Evolutionary conservation across 495 filamentous ascomycete species (phyloP).

Genomic region (Podospora comata): DNA sequence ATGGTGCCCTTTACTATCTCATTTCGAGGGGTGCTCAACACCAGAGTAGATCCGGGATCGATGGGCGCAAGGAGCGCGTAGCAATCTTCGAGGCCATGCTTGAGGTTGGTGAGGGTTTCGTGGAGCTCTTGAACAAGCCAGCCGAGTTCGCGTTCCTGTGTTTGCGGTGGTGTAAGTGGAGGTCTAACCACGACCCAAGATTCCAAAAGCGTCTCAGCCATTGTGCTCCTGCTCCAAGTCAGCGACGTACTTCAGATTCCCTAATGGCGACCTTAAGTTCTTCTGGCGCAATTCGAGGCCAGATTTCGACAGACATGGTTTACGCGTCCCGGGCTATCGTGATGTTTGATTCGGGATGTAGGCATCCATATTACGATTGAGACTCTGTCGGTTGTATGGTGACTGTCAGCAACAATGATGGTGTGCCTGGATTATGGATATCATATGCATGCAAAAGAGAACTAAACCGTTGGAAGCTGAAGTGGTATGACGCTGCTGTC

Average conservation of each 20-base stretch:
- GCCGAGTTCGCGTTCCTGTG: conserved; percentile 71
- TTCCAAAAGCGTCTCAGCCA: conserved; percentile 17
- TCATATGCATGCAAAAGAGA: not conserved
- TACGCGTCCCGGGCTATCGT: conserved; percentile 19
- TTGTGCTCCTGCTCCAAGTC: no score
- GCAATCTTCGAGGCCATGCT: conserved; percentile 86
- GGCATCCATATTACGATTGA: conserved; percentile 36
- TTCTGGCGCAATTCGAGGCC: conserved; percentile 65
- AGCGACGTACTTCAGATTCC: conserved; percentile 56
- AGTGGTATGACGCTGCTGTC: conserved; percentile 7
- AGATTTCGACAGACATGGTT: conserved; percentile 72
- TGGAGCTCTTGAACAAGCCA: conserved; percentile 83
- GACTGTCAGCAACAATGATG: not conserved
- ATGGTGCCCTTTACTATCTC: conserved; percentile 90
- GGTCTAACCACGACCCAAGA: conserved; percentile 38
- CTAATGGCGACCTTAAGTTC: conserved; percentile 65
- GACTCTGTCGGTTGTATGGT: not conserved
- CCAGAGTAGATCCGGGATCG: conserved; percentile 81
- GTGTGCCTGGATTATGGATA: conserved; percentile 3
- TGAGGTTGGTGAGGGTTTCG: conserved; percentile 70
- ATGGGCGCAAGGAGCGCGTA: conserved; percentile 74
- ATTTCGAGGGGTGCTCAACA: conserved; percentile 78
- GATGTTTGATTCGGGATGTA: conserved; percentile 19
- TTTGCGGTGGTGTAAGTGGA: conserved; percentile 14
- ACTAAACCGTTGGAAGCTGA: not conserved